Evolutionary conservation across 768 basidiomycete genomes (phyloP).

Genomic region (Lactarius sanguifluus): DNA sequence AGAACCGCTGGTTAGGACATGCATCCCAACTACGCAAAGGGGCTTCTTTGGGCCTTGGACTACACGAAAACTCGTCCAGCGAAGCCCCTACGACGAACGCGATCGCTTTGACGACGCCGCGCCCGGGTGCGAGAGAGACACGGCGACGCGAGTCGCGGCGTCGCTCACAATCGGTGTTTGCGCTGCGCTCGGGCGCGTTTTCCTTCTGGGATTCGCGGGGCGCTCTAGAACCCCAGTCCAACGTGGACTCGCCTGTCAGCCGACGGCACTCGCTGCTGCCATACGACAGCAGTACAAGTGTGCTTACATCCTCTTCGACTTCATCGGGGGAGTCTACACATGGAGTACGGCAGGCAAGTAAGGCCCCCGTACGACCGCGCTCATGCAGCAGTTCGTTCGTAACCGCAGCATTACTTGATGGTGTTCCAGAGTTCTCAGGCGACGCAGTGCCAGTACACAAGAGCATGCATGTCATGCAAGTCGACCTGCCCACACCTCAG

Average conservation of each 20-base stretch:
- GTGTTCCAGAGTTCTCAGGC: slow-evolving; percentile 4
- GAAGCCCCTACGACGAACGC: slow-evolving; percentile 5
- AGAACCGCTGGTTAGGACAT: slow-evolving; percentile 18
- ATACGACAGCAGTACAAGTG: slow-evolving; percentile 21
- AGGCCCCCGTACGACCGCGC: slow-evolving; percentile 11
- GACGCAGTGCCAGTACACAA: slow-evolving; percentile 11
- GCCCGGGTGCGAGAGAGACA: slow-evolving; percentile 13
- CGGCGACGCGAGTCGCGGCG: slow-evolving; percentile 34
- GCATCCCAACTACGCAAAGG: slow-evolving; percentile 24
- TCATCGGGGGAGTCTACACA: slow-evolving; percentile 18
- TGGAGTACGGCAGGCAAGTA: neutral
- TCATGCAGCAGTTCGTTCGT: slow-evolving; percentile 27
- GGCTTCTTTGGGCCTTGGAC: slow-evolving; percentile 18
- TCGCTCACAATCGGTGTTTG: slow-evolving; percentile 36
- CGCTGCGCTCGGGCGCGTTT: slow-evolving; percentile 28
- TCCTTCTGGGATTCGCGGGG: slow-evolving; percentile 26
- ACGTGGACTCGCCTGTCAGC: slow-evolving; percentile 7
- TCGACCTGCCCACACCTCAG: slow-evolving; percentile 15
- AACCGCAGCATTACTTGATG: slow-evolving; percentile 16
- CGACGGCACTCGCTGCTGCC: slow-evolving; percentile 19
- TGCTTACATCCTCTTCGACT: slow-evolving; percentile 26
- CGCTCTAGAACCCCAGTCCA: slow-evolving; percentile 7
- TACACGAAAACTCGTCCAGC: slow-evolving; percentile 10
- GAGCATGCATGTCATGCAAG: slow-evolving; percentile 26
- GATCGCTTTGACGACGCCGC: slow-evolving; percentile 3